These are phyloP conservation scores for Pneumocystis murina DNA, from an alignment of 1,139 yeast genomes.

Conservation along the genomic window DNA sequence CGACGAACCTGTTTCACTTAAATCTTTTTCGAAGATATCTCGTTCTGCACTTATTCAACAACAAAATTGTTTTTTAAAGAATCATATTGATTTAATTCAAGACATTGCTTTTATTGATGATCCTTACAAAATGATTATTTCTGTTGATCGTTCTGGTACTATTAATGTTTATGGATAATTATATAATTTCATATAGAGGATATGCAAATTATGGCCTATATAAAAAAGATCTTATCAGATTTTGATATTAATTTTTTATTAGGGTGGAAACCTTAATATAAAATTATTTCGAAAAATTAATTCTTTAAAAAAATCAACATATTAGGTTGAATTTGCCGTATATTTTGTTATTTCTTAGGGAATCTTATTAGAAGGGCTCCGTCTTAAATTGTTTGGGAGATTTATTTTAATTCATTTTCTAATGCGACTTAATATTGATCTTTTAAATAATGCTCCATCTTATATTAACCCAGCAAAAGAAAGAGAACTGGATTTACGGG, in stretches of 20 bases:
- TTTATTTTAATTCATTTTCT: constrained; percentile 1
- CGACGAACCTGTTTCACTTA: constrained; percentile 16
- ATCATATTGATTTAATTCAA: constrained; percentile 37
- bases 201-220: background rate
- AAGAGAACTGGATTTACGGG: constrained; percentile 32
- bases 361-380: background rate
- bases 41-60: constrained; percentile 25
- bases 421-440: constrained; percentile 42
- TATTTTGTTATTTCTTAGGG: background rate
- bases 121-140: constrained; percentile 48
- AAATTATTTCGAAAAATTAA: background rate
- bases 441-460: constrained; percentile 36
- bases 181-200: background rate
- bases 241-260: background rate
- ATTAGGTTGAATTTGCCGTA: background rate
- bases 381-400: background rate
- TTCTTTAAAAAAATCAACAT: background rate
- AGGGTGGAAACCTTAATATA: background rate
- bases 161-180: constrained; percentile 41
- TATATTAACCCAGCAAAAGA: constrained; percentile 35
- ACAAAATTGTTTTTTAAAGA: constrained; percentile 26
- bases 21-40: constrained; percentile 18
- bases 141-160: constrained; percentile 49
- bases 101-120: constrained; percentile 33
- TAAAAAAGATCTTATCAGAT: too few relatives aligned